Base-by-base conservation (phyloP, 768 basidiomycete species). In the Xerocomus brunneocitrinus region DNA sequence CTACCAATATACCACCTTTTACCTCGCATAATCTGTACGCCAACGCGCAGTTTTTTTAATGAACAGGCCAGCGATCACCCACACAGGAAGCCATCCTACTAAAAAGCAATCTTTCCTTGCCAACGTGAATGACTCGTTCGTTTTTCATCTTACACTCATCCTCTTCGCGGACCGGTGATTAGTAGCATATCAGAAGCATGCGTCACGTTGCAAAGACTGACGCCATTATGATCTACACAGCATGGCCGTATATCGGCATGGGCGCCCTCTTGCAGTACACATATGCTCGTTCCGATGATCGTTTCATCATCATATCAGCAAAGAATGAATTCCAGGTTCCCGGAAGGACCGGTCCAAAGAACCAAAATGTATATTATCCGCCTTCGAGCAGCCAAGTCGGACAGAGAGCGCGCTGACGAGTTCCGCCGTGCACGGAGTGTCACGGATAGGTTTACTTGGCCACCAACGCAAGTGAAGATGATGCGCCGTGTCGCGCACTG, bases 401-500 rank as follows among this genome's bases (percentile, higher is more conserved):
- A 43, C 41, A 28, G 32, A 24, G 25, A 22, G 9, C 8, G 38
- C 9, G 13, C 13, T 22, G 48, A 35, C 34, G 24, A 19, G 22
- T 30, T 38, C 62, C 51, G 53, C 27, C 10, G 16, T 30, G 10
- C 27, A 27, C 60, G 62, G 61, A 35, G 8, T 28, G 5, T 16
- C 34, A 43, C 4, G 50, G 31, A 53, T 32, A 47, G 53, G 50
- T 50, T 53, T 47, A 3, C 24, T 35, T 34, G 32, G 34, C 25
- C 28, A 13, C 8, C 19, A 14, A 32, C 31, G 16, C 43, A 30
- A 34, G 22, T 47, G 7, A 10, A 45, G 24, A 19, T 43, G 32
- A 27, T 34, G 32, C 49, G 32, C 49, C 49, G 4, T 34, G 49
- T 50, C 8, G 24, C 24, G 32, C 28, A 14, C 31, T 13, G 13